A percentile compares a stretch with the other conserved stretches of the same genome.
phyloP scores from a whole-genome alignment of 208 protist species.

The Strigomonas culicis region DNA sequence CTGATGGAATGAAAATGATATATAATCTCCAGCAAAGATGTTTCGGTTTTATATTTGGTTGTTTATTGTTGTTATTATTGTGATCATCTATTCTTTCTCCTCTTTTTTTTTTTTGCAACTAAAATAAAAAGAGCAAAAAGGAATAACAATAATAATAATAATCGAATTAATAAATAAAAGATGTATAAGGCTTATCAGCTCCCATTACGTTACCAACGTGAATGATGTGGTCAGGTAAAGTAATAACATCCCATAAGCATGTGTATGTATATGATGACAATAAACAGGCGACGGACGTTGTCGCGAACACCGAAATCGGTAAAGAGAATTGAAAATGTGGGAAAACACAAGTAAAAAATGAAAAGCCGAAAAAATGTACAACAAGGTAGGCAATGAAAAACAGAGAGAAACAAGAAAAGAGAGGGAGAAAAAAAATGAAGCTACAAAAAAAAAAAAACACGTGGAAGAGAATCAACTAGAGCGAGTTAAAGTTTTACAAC shows the following conservation, averaged over 20 bases:
- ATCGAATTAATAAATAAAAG: conserved; percentile 9
- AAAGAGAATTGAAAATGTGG: conserved; percentile 11
- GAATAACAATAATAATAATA: conserved; percentile 10
- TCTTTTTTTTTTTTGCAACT: conserved; percentile 12
- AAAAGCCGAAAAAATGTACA: conserved; percentile 15
- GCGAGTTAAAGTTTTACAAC: no score
- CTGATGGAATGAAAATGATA: conserved; percentile 7
- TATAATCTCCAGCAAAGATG: not conserved
- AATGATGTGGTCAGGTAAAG: not conserved
- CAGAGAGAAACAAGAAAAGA: conserved; percentile 18
- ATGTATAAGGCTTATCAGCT: not conserved
- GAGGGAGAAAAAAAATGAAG: not conserved
- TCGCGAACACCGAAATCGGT: not conserved
- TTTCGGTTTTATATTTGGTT: not conserved
- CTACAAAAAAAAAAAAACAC: no score
- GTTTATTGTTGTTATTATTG: not conserved
- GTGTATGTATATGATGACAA: no score
- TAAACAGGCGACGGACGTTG: no score
- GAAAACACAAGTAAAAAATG: not conserved
- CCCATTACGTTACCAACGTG: no score
- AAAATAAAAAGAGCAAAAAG: conserved; percentile 21
- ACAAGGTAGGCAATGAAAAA: conserved; percentile 13
- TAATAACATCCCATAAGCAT: not conserved
- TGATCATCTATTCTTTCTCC: conserved; percentile 11
- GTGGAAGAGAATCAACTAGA: no score